Evolutionary conservation across 352 stramenopile species (phyloP), one percentile per base, ranked within the genome.

Genomic region (Phytophthora pluvialis): DNA sequence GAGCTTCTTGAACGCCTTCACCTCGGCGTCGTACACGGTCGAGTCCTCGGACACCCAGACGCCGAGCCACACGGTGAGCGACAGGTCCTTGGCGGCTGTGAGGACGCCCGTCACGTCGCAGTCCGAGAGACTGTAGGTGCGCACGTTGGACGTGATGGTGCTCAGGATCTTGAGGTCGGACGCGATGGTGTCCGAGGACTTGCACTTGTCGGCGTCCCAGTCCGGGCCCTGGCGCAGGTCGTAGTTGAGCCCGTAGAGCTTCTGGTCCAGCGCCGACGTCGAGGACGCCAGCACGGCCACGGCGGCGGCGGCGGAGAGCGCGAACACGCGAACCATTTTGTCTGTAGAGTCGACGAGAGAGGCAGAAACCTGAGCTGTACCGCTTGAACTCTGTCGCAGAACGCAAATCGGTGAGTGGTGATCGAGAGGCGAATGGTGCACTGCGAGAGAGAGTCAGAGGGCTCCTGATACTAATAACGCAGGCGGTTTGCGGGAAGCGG

Each of bases 221-320:
- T 95, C 86, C 0, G 86, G 60, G 25, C 84, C 84, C 46, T 90
- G 81, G 40, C 86, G 86, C 60, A 92, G 63, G 65, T 95, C 86
- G 70, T 91, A 95, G 77, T 95, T 95, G 67, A 95, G 53, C 4
- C 86, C 86, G 59, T 91, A 90, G 55, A 95, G 77, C 68, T 78
- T 64, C 72, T 88, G 73, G 72, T 93, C 83, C 45, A 93, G 70
- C 60, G 84, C 84, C n/a, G 60, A 54, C 5, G 80, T 60, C 49
- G 70, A 55, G 10, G 61, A 56, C 13, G 58, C 60, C 38, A 83
- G 62, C 54, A 84, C 42, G 44, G 79, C 72, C 18, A 70, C 38
- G 8, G 72, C 63, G 4, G 66, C 52, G 3, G 71, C 53, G 0
- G 73, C 46, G 16, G 63, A 71, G 29, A 78, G 48, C 6, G 70